These are phyloP conservation scores for Millerago galiae DNA, from an alignment of 805 yeast species.

Conservation along the genomic window DNA sequence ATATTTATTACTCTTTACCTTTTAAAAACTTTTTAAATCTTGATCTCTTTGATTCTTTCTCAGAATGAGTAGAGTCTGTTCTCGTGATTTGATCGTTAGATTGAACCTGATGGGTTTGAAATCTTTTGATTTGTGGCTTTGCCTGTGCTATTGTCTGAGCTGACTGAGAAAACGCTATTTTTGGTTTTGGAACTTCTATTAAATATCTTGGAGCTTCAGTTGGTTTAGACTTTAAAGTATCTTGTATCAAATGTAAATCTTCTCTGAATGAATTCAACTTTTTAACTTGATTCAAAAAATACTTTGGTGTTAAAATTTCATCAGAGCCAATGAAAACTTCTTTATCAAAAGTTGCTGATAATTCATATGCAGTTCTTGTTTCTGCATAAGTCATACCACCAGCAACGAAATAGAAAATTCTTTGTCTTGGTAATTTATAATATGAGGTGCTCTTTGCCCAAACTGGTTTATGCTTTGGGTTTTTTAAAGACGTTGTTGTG, in stretches of 20 bases:
- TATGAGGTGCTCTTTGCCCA: conserved; percentile 53
- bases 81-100: background rate
- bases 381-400: conserved; percentile 91
- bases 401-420: conserved; percentile 72
- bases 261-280: conserved; percentile 31
- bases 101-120: no score
- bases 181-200: conserved; percentile 5
- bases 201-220: conserved; percentile 33
- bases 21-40: conserved; percentile 43
- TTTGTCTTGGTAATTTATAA: conserved; percentile 44
- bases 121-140: no score
- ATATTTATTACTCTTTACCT: conserved; percentile 4
- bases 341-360: conserved; percentile 52
- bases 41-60: conserved; percentile 38
- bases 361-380: conserved; percentile 65
- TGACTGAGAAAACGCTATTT: conserved; percentile 7
- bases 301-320: conserved; percentile 51
- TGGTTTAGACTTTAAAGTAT: conserved; percentile 25
- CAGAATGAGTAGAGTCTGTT: conserved; percentile 21
- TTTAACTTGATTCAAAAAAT: conserved; percentile 33
- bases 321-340: conserved; percentile 83
- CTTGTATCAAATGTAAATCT: conserved; percentile 37
- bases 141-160: no score
- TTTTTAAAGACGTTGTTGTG: conserved; percentile 50
- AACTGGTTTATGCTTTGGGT: conserved; percentile 65